A percentile compares a stretch with the other conserved stretches of the same genome.
Evolutionary conservation across 805 yeast species (phyloP).

Genomic region (Wickerhamiella allomyrinae): DNA sequence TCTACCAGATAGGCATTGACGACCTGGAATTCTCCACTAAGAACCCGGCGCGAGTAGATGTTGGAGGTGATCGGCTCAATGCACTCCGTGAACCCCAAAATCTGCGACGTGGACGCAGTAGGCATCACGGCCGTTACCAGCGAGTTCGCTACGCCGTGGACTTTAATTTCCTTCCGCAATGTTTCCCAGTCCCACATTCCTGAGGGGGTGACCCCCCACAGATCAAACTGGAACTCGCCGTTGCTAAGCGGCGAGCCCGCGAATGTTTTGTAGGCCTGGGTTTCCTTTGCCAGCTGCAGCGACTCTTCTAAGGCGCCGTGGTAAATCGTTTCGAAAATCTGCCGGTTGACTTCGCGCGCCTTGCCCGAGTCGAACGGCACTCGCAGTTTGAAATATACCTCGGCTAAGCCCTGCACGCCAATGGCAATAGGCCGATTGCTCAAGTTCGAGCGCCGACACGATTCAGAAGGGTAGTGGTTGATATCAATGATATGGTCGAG

Average conservation of each 20-base stretch:
- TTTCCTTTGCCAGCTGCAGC: slow-evolving; percentile 50
- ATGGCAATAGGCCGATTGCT: slow-evolving; percentile 79
- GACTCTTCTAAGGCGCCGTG: slow-evolving; percentile 84
- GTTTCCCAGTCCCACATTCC: slow-evolving; percentile 65
- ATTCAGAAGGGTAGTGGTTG: slow-evolving; percentile 64
- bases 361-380: slow-evolving; percentile 67
- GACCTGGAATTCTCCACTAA: slow-evolving; percentile 84
- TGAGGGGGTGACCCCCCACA: slow-evolving; percentile 65
- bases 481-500: slow-evolving; percentile 71
- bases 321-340: slow-evolving; percentile 86
- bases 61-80: slow-evolving; percentile 90
- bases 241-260: slow-evolving; percentile 75
- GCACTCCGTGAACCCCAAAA: slow-evolving; percentile 81
- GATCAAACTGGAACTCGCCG: slow-evolving; percentile 69
- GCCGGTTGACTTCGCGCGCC: slow-evolving; percentile 56
- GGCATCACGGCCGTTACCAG: slow-evolving; percentile 91
- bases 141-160: slow-evolving; percentile 68
- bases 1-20: slow-evolving; percentile 69
- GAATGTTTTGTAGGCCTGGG: slow-evolving; percentile 56
- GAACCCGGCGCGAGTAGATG: slow-evolving; percentile 71
- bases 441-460: slow-evolving; percentile 54
- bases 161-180: slow-evolving; percentile 39
- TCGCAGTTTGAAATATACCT: slow-evolving; percentile 58
- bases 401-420: slow-evolving; percentile 94
- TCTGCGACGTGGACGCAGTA: slow-evolving; percentile 92